A percentile compares a stretch with the other conserved stretches of the same genome.
Evolutionary conservation across 495 filamentous ascomycete genomes (phyloP).

Genomic region (Rusavskia elegans): DNA sequence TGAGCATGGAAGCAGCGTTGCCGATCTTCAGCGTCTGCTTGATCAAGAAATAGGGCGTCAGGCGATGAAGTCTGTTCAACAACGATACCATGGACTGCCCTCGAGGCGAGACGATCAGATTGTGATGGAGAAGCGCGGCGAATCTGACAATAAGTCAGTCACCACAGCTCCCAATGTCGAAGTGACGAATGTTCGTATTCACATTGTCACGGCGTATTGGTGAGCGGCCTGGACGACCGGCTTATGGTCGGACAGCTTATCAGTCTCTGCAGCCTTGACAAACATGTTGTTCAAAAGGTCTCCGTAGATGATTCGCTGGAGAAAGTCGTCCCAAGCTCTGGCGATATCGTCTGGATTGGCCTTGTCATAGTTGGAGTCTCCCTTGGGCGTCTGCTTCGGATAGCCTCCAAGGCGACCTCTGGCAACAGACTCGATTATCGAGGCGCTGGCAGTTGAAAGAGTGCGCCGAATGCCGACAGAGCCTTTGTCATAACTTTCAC

Average conservation of each 20-base stretch:
- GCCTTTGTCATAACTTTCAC: constrained; percentile 56
- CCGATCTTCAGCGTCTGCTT: constrained; percentile 47
- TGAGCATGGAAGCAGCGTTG: constrained; percentile 55
- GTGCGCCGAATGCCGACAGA: constrained; percentile 46
- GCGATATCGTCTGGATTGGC: constrained; percentile 34
- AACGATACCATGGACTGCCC: constrained; percentile 45
- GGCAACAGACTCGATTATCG: constrained; percentile 41
- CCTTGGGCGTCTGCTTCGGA: constrained; percentile 15
- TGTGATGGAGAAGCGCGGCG: constrained; percentile 47
- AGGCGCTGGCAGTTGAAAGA: constrained; percentile 44
- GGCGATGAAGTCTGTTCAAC: constrained; percentile 36
- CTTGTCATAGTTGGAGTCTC: constrained; percentile 33
- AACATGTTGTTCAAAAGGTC: constrained; percentile 41
- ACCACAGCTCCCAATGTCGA: not conserved
- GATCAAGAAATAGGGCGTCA: constrained; percentile 44
- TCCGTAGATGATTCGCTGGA: constrained; percentile 42
- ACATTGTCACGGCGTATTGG: constrained; percentile 41
- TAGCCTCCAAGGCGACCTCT: constrained; percentile 38
- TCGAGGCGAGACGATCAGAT: constrained; percentile 44
- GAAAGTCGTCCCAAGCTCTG: constrained; percentile 37
- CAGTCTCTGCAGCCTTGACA: constrained; percentile 31
- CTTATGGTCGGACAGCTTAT: constrained; percentile 39
- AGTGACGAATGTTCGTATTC: constrained; percentile 14
- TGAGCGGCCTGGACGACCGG: constrained; percentile 36
- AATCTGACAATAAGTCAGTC: constrained; percentile 22